These are phyloP conservation scores for Pythium vanterpoolii DNA, from an alignment of 352 stramenopile species.

Conservation along the genomic window DNA sequence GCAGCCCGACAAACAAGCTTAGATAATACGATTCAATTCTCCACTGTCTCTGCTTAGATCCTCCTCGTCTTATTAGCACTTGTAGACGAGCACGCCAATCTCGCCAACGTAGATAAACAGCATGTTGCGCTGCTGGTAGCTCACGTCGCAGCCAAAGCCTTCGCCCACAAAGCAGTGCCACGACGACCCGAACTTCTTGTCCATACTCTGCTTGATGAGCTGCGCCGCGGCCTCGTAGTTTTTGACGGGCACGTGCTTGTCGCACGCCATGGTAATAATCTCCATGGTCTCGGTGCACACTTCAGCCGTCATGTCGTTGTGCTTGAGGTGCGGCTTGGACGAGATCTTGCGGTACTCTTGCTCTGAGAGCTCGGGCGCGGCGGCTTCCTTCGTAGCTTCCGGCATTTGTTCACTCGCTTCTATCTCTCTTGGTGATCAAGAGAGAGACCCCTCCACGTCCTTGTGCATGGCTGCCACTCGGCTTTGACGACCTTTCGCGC, in stretches of 20 bases:
- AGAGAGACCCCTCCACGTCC: slow-evolving; percentile 8
- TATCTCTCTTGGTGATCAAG: not conserved
- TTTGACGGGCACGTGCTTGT: slow-evolving; percentile 92
- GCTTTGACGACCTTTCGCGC: not conserved
- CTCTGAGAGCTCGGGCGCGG: slow-evolving; percentile 51
- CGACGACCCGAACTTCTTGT: slow-evolving; percentile 96
- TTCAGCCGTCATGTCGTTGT: slow-evolving; percentile 91
- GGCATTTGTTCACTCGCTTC: slow-evolving; percentile 31
- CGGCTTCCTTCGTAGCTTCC: slow-evolving; percentile 43
- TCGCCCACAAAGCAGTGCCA: slow-evolving; percentile 97
- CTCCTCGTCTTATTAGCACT: slow-evolving; percentile 47
- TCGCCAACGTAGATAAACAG: slow-evolving; percentile 93
- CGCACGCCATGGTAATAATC: slow-evolving; percentile 95
- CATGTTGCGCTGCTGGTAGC: slow-evolving; percentile 95
- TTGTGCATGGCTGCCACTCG: not conserved
- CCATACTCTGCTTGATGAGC: slow-evolving; percentile 95
- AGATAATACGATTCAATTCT: too few species aligned
- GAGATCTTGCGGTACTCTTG: slow-evolving; percentile 84
- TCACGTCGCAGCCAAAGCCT: slow-evolving; percentile 96
- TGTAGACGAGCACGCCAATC: slow-evolving; percentile 95
- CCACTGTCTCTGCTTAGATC: not conserved
- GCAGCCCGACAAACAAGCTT: too few species aligned
- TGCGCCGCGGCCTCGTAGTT: slow-evolving; percentile 93
- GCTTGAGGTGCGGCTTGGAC: slow-evolving; percentile 73
- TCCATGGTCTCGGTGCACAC: slow-evolving; percentile 94